Evolutionary conservation across 805 yeast genomes (phyloP).

Genomic region (Sungouiella thailandica): DNA sequence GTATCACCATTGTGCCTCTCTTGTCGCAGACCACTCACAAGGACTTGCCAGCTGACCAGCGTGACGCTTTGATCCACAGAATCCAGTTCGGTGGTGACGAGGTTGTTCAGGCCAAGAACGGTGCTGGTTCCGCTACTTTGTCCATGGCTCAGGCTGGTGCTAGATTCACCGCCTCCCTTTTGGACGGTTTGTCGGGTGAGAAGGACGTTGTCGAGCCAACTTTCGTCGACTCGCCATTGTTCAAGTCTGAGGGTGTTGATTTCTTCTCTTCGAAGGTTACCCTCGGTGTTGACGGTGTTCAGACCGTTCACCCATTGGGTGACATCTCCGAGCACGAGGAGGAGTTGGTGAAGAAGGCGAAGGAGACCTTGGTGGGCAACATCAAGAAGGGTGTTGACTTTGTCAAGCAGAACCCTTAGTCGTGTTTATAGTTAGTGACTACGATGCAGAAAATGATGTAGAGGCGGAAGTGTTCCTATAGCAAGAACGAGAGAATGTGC

Average conservation of each 20-base stretch:
- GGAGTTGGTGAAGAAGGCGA: slow-evolving; percentile 74
- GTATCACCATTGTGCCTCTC: slow-evolving; percentile 92
- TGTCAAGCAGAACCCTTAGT: slow-evolving; percentile 65
- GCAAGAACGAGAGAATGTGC: too few relatives aligned
- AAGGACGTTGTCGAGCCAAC: slow-evolving; percentile 62
- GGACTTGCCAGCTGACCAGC: slow-evolving; percentile 54
- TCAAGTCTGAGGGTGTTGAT: slow-evolving; percentile 84
- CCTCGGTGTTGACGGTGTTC: slow-evolving; percentile 87
- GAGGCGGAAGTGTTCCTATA: too few relatives aligned
- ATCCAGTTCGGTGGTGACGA: slow-evolving; percentile 97
- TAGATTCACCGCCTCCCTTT: slow-evolving; percentile 60
- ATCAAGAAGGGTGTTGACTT: slow-evolving; percentile 91
- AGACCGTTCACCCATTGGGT: slow-evolving; percentile 76
- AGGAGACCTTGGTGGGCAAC: slow-evolving; percentile 86
- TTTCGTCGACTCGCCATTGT: slow-evolving; percentile 77
- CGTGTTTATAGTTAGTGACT: slow-evolving; percentile 1
- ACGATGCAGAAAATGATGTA: background rate
- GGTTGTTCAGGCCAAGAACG: slow-evolving; percentile 89
- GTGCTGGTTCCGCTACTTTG: slow-evolving; percentile 90
- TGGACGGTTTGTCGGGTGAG: slow-evolving; percentile 62
- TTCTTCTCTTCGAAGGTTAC: slow-evolving; percentile 96
- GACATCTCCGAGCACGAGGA: slow-evolving; percentile 72
- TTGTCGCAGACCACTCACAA: slow-evolving; percentile 78
- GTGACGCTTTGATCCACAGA: slow-evolving; percentile 70
- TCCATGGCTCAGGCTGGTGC: slow-evolving; percentile 94